These are phyloP conservation scores for Trichothecium sympodiale DNA, from an alignment of 2,329 filamentous ascomycete species.

Conservation along the genomic window DNA sequence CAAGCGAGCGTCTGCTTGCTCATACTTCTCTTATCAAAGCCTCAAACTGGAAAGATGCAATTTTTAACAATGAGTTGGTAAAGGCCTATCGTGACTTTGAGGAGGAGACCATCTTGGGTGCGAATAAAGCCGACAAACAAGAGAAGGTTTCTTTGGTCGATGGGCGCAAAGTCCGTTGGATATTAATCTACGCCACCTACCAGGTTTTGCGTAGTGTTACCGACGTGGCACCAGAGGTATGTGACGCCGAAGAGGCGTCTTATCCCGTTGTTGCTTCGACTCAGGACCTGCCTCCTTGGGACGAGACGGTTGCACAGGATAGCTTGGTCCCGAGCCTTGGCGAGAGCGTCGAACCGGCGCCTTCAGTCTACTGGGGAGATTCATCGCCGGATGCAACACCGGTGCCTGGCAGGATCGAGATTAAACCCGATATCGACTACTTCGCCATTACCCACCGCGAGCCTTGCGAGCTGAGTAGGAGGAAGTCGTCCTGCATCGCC, in stretches of 20 bases:
- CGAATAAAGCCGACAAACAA: conserved; percentile 40
- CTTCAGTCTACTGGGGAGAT: conserved; percentile 4
- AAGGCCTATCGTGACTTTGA: conserved; percentile 62
- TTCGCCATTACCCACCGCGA: conserved; percentile 30
- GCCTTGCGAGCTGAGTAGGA: neutral
- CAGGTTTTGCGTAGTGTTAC: conserved; percentile 61
- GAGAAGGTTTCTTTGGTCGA: conserved; percentile 48
- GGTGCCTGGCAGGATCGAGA: conserved; percentile 21
- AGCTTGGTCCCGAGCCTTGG: conserved; percentile 7
- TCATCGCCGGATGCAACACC: conserved; percentile 1
- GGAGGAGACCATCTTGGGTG: conserved; percentile 37
- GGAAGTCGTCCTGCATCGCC: neutral
- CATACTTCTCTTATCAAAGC: conserved; percentile 42
- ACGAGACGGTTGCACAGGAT: conserved; percentile 17
- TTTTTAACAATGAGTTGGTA: conserved; percentile 46
- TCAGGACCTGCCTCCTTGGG: conserved; percentile 34
- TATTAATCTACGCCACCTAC: conserved; percentile 61
- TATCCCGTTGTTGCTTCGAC: conserved; percentile 44
- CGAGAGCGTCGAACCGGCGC: conserved; percentile 2
- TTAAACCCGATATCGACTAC: conserved; percentile 47
- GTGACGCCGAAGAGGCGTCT: conserved; percentile 38
- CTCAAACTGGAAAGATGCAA: conserved; percentile 29
- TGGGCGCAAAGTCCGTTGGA: conserved; percentile 68
- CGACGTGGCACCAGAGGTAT: conserved; percentile 48
- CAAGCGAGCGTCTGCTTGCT: conserved; percentile 35